Base-by-base conservation (phyloP, 306 rosid species). In the Prunus mume region DNA sequence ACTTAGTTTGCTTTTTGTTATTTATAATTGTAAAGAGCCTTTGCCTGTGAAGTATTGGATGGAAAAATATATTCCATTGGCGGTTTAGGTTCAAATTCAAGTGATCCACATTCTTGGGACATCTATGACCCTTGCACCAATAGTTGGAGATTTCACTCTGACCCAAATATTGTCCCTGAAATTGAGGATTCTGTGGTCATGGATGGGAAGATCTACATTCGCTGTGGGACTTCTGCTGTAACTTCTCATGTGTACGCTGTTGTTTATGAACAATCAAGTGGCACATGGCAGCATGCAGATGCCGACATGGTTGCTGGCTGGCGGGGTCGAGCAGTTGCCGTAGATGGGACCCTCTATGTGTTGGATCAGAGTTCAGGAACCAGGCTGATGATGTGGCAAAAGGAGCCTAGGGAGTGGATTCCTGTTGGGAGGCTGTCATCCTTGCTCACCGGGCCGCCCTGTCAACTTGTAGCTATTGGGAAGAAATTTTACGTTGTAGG, bases 251-350 rank as follows among this genome's bases (percentile, higher is more conserved):
- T 75, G 25, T 76, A 83, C 64, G 96, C 92, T 17, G 78, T 87
- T n/a, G 91, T 85, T 71, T 95, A 90, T 24, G 95, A 95, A 19
- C 92, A 97, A 66, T 86, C 92, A 14, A 92, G 84, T 24, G 87
- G 87, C 63, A 86, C 80, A 1, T 92, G 98, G 98, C 88, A 90
- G 85, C 87, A 89, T 64, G 90, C 90, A 14, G 92, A 94, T 69
- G 71, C 87, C 38, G 93, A 94, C 68, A 80, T 94, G 90, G 97
- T 82, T 63, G 89, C 86, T 0, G 97, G 95, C 69, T 94, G 97
- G 98, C 85, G 50, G 74, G 99, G 99, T 74, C 99, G 97, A 0
- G 93, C 93, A 1, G 91, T 92, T 71, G 92, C 89, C 46, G 85
- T 88, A 8, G 86, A 89, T 5, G 87, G 91, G 30, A 82, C 79